phyloP scores from a whole-genome alignment of 208 protist species.

The Leishmania gerbilli region DNA sequence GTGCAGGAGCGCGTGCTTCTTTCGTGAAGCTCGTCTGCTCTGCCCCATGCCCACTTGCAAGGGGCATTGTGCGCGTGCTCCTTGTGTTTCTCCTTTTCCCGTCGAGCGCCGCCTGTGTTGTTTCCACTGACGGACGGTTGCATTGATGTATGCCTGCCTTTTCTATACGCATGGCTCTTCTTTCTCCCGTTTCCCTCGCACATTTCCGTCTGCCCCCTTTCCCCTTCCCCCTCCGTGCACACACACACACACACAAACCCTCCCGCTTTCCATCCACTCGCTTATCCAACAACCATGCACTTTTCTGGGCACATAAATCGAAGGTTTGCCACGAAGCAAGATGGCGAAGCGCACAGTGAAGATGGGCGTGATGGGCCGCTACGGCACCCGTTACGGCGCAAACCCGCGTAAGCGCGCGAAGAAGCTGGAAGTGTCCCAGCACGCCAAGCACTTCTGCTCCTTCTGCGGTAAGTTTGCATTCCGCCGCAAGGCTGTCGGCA shows the following conservation, averaged over 20 bases:
- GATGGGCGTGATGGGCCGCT: conserved; percentile 99
- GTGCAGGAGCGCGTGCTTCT: background rate
- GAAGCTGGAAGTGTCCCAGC: conserved; percentile 99
- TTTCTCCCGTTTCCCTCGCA: conserved; percentile 7
- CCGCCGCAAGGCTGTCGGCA: conserved; percentile 97
- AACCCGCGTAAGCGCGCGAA: conserved; percentile 99
- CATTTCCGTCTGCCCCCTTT: conserved; percentile 19
- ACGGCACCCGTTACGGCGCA: conserved; percentile 99
- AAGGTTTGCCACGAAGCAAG: conserved; percentile 14
- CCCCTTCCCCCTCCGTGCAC: background rate
- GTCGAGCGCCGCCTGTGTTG: background rate
- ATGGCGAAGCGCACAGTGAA: conserved; percentile 99
- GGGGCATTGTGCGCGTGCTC: background rate
- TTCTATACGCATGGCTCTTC: conserved; percentile 17
- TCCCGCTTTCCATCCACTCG: background rate
- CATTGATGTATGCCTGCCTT: background rate
- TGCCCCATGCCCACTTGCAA: background rate
- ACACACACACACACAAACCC: background rate
- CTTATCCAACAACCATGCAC: background rate
- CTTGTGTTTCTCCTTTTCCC: background rate
- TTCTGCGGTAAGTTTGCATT: conserved; percentile 99
- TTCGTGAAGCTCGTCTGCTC: background rate
- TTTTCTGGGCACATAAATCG: background rate
- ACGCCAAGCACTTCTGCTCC: conserved; percentile 98
- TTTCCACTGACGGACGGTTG: background rate